phyloP scores from a whole-genome alignment of 2,329 filamentous ascomycete genomes.

The Xylariaceae sp. region DNA sequence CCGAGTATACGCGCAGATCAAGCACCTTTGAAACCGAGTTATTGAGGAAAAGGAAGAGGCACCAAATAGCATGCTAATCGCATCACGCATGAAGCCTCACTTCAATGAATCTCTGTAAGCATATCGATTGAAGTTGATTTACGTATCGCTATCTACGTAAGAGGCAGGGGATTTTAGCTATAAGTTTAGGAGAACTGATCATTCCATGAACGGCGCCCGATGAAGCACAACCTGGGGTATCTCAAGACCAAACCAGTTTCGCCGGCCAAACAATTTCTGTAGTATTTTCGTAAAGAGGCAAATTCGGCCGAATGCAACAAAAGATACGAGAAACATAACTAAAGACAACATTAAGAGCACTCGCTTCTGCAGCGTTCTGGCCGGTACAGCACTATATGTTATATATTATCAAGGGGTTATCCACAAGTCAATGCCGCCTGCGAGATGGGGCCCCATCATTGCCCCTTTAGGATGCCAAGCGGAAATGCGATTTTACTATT shows the following conservation, averaged over 20 bases:
- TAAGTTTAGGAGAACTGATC: background rate
- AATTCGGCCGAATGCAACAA: constrained; percentile 14
- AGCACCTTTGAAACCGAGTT: too few relatives aligned
- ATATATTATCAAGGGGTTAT: constrained; percentile 15
- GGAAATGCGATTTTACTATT: constrained; percentile 1
- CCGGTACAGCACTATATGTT: constrained; percentile 13
- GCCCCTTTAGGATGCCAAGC: constrained; percentile 16
- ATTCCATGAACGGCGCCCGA: background rate
- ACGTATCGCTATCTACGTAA: background rate
- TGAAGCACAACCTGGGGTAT: background rate
- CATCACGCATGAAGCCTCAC: background rate
- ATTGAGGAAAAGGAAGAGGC: too few relatives aligned
- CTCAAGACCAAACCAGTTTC: background rate
- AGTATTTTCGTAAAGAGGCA: background rate
- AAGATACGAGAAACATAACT: constrained; percentile 19
- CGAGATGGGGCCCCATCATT: constrained; percentile 3
- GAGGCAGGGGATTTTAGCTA: too few relatives aligned
- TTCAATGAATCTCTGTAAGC: background rate
- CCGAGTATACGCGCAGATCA: background rate
- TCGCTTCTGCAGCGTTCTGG: constrained; percentile 4
- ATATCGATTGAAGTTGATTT: background rate
- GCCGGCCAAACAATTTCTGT: background rate
- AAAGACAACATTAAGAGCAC: background rate
- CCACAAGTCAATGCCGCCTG: background rate
- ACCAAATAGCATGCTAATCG: too few relatives aligned